Percentiles rank a stretch among this genome's conserved stretches.
These are phyloP conservation scores for Saitoella complicata DNA, from an alignment of 805 yeast species.

Conservation along the genomic window DNA sequence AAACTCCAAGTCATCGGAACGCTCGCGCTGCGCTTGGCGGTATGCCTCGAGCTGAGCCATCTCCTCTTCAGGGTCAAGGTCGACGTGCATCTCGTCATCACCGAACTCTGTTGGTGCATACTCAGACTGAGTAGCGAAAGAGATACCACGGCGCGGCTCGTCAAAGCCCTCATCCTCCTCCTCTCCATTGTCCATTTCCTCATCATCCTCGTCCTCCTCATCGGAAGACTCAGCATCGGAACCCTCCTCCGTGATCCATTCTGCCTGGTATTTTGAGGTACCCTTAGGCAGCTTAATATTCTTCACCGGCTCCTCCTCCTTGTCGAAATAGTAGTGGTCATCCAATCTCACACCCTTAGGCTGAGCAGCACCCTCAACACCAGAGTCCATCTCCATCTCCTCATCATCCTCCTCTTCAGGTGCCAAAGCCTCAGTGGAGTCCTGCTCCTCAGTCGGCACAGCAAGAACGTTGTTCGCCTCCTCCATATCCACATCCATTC, in stretches of 20 bases:
- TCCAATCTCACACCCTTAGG: slow-evolving; percentile 37
- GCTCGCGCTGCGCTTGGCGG: slow-evolving; percentile 53
- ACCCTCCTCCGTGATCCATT: slow-evolving; percentile 41
- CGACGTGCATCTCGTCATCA: slow-evolving; percentile 43
- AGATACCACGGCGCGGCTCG: background rate
- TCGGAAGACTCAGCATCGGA: slow-evolving; percentile 26
- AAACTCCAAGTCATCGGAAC: slow-evolving; percentile 51
- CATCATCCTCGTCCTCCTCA: slow-evolving; percentile 19
- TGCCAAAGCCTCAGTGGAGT: slow-evolving; percentile 17
- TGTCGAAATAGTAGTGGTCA: slow-evolving; percentile 36
- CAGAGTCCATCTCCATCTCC: slow-evolving; percentile 17
- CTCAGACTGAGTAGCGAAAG: background rate
- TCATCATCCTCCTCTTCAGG: slow-evolving; percentile 11
- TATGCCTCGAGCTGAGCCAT: slow-evolving; percentile 50
- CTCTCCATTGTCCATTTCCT: slow-evolving; percentile 14
- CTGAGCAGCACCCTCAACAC: slow-evolving; percentile 16
- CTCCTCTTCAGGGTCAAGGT: slow-evolving; percentile 68
- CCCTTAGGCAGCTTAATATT: slow-evolving; percentile 41
- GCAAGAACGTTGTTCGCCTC: slow-evolving; percentile 9
- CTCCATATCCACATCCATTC: slow-evolving; percentile 19
- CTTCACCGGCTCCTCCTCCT: slow-evolving; percentile 17
- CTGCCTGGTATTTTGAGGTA: slow-evolving; percentile 59
- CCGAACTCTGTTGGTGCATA: slow-evolving; percentile 3
- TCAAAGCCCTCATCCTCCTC: background rate
- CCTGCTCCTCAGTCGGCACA: slow-evolving; percentile 18